Base-by-base conservation (phyloP, 2,329 filamentous ascomycete genomes). In the Fusarium scirpi region DNA sequence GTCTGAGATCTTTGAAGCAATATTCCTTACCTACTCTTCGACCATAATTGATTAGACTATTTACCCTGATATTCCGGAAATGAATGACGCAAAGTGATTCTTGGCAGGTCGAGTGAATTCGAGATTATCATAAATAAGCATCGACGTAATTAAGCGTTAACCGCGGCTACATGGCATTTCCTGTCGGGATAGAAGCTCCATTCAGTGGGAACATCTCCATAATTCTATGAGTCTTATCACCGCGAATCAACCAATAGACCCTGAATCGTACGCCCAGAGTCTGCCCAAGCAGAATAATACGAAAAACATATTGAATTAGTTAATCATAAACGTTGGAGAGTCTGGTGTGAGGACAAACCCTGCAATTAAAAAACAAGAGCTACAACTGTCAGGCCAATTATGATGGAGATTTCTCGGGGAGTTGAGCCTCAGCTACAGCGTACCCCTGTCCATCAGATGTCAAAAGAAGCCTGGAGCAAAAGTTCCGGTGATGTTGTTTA, bases 391-490 rank as follows among this genome's bases (percentile, higher is more conserved):
- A 58, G 29, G 34, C 62, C 62, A 65, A 65, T 41, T 25, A 24
- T 52, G 20, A 51, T 53, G 54, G 47, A 34, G 22, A 49, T 66
- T 55, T 41, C 44, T 58, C 38, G 48, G 38, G 34, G 43, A 54
- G 43, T 65, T 66, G 38, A 66, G 63, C 62, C 62, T 66, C 62
- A 66, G 47, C 44, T 41, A 34, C 45, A 30, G 29, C n/a, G 20
- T 24, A 57, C 45, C 62, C 63, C 62, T 66, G 63, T 62, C 55
- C 41, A 66, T 66, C 29, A 30, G 16, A 9, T 24, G 15, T 12
- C n/a, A 29, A 15, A 15, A 49, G 13, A 20, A 18, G n/a, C 12
- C 29, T 49, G 63, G 62, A 66, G 63, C 54, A 66, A 66, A 66
- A 22, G 62, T 66, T 66, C 63, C 63, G 62, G 47, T 8, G n/a